Percentiles rank a stretch among this genome's conserved stretches.
Evolutionary conservation across 805 yeast species (phyloP).

Genomic region (Priceomyces medius): DNA sequence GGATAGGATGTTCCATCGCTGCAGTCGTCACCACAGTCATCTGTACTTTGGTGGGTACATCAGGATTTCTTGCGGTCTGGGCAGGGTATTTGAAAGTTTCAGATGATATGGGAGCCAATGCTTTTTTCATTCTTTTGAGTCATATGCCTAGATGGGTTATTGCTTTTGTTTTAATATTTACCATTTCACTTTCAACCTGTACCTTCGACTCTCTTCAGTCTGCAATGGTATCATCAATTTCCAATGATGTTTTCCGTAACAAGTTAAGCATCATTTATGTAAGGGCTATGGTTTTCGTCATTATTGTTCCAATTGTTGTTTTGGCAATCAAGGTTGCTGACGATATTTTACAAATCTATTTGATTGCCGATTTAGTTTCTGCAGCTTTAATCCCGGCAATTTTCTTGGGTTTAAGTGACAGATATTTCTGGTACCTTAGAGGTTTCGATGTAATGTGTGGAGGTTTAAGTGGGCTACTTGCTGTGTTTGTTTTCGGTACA

Average conservation of each 20-base stretch:
- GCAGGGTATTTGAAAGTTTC: constrained; percentile 59
- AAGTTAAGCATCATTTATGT: constrained; percentile 64
- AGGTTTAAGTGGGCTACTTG: constrained; percentile 78
- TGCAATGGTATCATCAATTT: constrained; percentile 82
- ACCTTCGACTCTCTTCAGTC: constrained; percentile 88
- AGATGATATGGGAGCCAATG: constrained; percentile 59
- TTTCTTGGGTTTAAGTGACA: constrained; percentile 71
- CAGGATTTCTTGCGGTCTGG: constrained; percentile 93
- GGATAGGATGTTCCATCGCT: constrained; percentile 75
- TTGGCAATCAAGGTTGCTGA: constrained; percentile 82
- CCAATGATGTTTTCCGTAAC: constrained; percentile 88
- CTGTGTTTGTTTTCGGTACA: constrained; percentile 80
- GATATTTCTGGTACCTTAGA: constrained; percentile 60
- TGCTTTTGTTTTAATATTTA: constrained; percentile 77
- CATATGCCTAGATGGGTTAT: constrained; percentile 83
- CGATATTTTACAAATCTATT: constrained; percentile 78
- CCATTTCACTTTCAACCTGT: constrained; percentile 75
- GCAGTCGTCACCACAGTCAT: constrained; percentile 62
- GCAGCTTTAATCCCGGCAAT: constrained; percentile 83
- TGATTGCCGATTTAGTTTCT: constrained; percentile 88
- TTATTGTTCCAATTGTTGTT: constrained; percentile 85
- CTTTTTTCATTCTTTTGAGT: constrained; percentile 69
- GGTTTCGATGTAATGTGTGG: constrained; percentile 83
- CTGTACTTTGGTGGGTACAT: constrained; percentile 70
- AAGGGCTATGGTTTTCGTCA: constrained; percentile 65